Evolutionary conservation across 2,329 filamentous ascomycete genomes (phyloP).

Genomic region (Aspergillus oerlinghausenensis): DNA sequence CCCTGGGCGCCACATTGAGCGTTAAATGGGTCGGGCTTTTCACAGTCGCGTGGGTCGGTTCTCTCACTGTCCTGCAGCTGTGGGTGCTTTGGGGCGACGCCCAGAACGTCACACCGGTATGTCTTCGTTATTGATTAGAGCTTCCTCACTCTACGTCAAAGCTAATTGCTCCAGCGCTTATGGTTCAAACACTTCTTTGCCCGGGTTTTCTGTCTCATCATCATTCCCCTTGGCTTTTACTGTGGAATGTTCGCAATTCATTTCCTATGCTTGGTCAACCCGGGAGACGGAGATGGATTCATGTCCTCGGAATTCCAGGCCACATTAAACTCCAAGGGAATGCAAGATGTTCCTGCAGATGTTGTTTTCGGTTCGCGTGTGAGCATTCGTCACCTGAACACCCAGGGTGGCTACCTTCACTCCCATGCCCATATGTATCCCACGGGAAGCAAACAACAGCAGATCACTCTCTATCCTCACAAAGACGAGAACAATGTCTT

Average conservation of each 20-base stretch:
- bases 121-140: slow-evolving; percentile 18
- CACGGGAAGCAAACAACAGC: slow-evolving; percentile 94
- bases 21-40: slow-evolving; percentile 99
- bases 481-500: slow-evolving; percentile 98
- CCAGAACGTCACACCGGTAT: slow-evolving; percentile 73
- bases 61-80: slow-evolving; percentile 82
- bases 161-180: slow-evolving; percentile 52
- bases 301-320: slow-evolving; percentile 99
- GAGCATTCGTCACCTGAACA: slow-evolving; percentile 87
- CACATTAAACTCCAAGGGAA: slow-evolving; percentile 91
- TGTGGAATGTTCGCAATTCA: slow-evolving; percentile 97
- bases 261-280: slow-evolving; percentile 88
- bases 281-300: slow-evolving; percentile 95
- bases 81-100: slow-evolving; percentile 92
- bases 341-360: slow-evolving; percentile 92
- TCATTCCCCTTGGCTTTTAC: slow-evolving; percentile 87
- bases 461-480: slow-evolving; percentile 96
- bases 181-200: slow-evolving; percentile 95
- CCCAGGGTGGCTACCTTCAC: slow-evolving; percentile 94
- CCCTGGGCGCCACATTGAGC: slow-evolving; percentile 83
- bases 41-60: slow-evolving; percentile 96
- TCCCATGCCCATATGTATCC: slow-evolving; percentile 98
- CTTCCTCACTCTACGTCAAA: background rate
- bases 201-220: slow-evolving; percentile 82
- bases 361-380: slow-evolving; percentile 84